Base-by-base conservation (phyloP, 192 early-diverging fungal genomes). In the Bifiguratus adelaidae region DNA sequence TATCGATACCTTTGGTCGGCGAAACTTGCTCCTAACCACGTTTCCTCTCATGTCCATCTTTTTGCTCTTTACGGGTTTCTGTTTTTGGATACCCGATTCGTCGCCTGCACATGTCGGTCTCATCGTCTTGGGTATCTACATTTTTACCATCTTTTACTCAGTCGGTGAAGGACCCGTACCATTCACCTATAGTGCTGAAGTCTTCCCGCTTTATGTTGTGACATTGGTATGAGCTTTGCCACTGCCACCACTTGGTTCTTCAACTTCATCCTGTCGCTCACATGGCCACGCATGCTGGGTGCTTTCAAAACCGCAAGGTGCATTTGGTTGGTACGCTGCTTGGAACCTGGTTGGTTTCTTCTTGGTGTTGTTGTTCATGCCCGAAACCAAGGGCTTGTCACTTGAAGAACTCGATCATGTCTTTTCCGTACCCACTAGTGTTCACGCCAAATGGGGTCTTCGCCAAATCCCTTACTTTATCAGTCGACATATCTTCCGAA, bases 351-450 rank as follows among this genome's bases (percentile, higher is more conserved):
- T 57, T n/a, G 75, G 76, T 7, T 65, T 74, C 44, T 27, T 70
- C 16, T 83, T 85, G 51, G 74, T 82, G 7, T 76, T 69, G 52
- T 33, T 65, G 28, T 79, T 77, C 53, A 70, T 91, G 5, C 88
- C 88, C 2, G 88, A 89, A 66, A 87, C 83, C 28, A 80, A 80
- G 61, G 83, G 80, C 32, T 63, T 77, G 32, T 69, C 73, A 19
- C 68, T 82, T 13, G 80, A 82, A 30, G 77, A 79, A 44, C 45
- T 81, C 26, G 61, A 60, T 22, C 56, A 55, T 1, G 68, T 45
- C 3, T 45, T 45, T n/a, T 45, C 44, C 27, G 44, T 45, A 11
- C 44, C 44, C 13, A 45, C 44, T 2, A 26, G 32, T 20, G 32
- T 30, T 26, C 44, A 45, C 20, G 44, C 44, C 32, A 30, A 26